Conservation (phyloP, 345 rosid species). For the Psidium guajava region DNA sequence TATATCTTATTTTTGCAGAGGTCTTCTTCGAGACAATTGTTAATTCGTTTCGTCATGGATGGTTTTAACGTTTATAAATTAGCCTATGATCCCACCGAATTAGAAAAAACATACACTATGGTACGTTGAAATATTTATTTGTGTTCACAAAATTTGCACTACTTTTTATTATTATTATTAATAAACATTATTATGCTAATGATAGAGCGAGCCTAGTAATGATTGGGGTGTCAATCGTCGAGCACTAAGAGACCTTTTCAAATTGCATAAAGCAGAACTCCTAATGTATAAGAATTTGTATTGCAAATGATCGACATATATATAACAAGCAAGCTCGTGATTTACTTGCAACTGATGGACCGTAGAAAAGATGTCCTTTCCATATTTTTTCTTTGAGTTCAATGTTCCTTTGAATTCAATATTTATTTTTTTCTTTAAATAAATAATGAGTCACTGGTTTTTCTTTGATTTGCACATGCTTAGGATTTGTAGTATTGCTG, state of each 20-base stretch:
- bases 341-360: slow-evolving; percentile 49
- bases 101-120: no score
- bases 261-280: no score
- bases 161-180: no score
- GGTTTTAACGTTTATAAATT: slow-evolving; percentile 90
- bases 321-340: slow-evolving; percentile 24
- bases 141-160: no score
- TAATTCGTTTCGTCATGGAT: slow-evolving; percentile 81
- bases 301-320: slow-evolving; percentile 91
- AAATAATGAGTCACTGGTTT: not conserved
- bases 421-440: no score
- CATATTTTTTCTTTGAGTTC: not conserved
- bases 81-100: slow-evolving; percentile 71
- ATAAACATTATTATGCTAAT: no score
- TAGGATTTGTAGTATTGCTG: slow-evolving; percentile 88
- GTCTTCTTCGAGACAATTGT: slow-evolving; percentile 13
- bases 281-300: slow-evolving; percentile 35
- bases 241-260: no score
- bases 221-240: no score
- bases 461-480: slow-evolving; percentile 80
- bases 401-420: no score
- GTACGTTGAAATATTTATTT: no score
- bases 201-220: no score
- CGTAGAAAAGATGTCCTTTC: slow-evolving; percentile 82
- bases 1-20: no score